Evolutionary conservation across 345 rosid species (phyloP), one percentile per base, ranked within the genome.

Genomic region (Arabidopsis suecica): DNA sequence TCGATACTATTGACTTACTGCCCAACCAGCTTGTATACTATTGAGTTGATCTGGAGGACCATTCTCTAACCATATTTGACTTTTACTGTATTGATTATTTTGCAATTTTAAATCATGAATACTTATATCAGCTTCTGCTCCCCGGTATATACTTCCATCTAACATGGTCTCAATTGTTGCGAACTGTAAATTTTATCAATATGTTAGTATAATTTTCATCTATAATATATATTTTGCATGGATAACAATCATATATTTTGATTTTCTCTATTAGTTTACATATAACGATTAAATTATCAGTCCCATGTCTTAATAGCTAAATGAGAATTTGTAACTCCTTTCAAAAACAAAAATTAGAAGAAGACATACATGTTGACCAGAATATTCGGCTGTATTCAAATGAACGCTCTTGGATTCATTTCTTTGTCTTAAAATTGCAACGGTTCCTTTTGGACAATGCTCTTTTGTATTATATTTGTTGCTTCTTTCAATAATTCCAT

Each of bases 1-100:
- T 2, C 2, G 37, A 37, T 16, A 12, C 11, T n/a, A 71, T 22
- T 6, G 9, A 69, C 63, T 60, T 54, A 76, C 71, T 14, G 75
- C 59, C 80, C 75, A 76, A 36, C 80, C 80, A 62, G 37, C 69
- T 60, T 76, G 75, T 32, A 76, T 62, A 53, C 71, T 76, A 61
- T 76, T 76, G 41, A 60, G 33, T 76, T 76, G 56, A 51, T 0
- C 34, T 22, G 0, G 4, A 41, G 40, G 57, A 41, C 80, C 80
- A 69, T 69, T 76, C 16, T 76, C 80, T 23, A 76, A 5, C 75
- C 75, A 76, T 0, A 76, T 76, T 60, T 68, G 57, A 51, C 74
- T 53, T 53, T 61, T 69, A 61, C 79, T 76, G 22, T 9, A 32
- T 34, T 76, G 70, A 22, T 36, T 5, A 12, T 5, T 18, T 66